Evolutionary conservation across 257 asterid species (phyloP), one percentile per base, ranked within the genome.

Genomic region (Misopates orontium): DNA sequence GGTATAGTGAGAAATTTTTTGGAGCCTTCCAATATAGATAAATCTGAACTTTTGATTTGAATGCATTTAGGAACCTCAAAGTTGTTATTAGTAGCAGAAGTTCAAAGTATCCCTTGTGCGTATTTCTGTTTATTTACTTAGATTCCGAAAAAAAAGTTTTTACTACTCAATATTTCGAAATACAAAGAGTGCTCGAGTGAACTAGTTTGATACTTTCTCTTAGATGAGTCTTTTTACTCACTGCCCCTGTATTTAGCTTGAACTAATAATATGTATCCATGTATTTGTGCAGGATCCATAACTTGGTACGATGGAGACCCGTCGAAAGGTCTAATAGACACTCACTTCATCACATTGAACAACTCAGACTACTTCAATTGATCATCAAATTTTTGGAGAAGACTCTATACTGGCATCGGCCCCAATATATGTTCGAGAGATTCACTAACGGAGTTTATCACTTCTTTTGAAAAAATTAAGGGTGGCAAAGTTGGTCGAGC

Each of bases 281-380:
- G n/a, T n/a, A n/a, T n/a, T n/a, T n/a, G n/a, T 75, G 80, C 83
- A 87, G 95, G 94, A 65, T 72, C 76, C 62, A 60, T 82, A 55
- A 76, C 77, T 13, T 89, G 94, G 95, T 87, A 82, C 21, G 86
- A 85, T 50, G 89, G 76, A 57, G 93, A 85, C 47, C 54, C 77
- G 20, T 66, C 79, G 16, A 87, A 87, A 63, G 77, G 71, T 68
- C 62, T 75, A 63, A 87, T 85, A 58, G 86, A 80, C 50, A 79
- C 86, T 58, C 94, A 80, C 76, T 87, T 70, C 66, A 83, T 87
- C 62, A 60, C 79, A 45, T 68, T 88, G 80, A 82, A 76, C 32
- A 78, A 70, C 60, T 72, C 92, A 17, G 85, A 89, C 67, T 82
- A 80, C 79, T 80, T 81, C 31, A 54, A 64, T 16, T 85, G 77